phyloP scores from a whole-genome alignment of 2,329 filamentous ascomycete species.

The Capronia epimyces region DNA sequence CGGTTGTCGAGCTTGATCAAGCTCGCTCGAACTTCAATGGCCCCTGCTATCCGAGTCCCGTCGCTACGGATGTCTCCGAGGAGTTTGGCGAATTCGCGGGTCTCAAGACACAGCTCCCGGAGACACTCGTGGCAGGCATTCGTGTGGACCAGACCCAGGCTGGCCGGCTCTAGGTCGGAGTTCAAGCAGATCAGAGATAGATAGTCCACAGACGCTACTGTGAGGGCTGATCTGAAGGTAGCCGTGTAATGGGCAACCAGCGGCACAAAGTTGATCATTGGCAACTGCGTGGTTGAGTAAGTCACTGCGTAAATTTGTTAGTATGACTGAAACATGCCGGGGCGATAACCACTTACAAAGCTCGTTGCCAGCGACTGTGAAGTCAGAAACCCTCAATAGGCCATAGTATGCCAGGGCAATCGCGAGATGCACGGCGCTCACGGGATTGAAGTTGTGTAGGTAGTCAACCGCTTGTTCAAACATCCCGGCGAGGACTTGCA shows the following conservation, averaged over 20 bases:
- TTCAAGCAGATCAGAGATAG: conserved; percentile 88
- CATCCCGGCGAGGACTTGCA: conserved; percentile 84
- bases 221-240: conserved; percentile 87
- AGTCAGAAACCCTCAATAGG: conserved; percentile 78
- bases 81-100: conserved; percentile 87
- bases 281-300: conserved; percentile 48
- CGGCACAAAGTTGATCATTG: conserved; percentile 89
- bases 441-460: conserved; percentile 83
- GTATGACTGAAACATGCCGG: not conserved
- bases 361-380: conserved; percentile 67
- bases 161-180: conserved; percentile 64
- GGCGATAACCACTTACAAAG: conserved; percentile 41
- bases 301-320: conserved; percentile 42
- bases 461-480: conserved; percentile 92
- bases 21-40: conserved; percentile 76
- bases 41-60: conserved; percentile 75
- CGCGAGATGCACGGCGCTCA: conserved; percentile 91
- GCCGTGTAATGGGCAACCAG: conserved; percentile 93
- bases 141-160: conserved; percentile 69
- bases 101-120: conserved; percentile 92
- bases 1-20: conserved; percentile 76
- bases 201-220: conserved; percentile 88
- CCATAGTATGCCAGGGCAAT: conserved; percentile 86
- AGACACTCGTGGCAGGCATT: conserved; percentile 86
- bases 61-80: conserved; percentile 86